Evolutionary conservation across 345 rosid species (phyloP), one percentile per base, ranked within the genome.

Genomic region (Eutrema heterophyllum): DNA sequence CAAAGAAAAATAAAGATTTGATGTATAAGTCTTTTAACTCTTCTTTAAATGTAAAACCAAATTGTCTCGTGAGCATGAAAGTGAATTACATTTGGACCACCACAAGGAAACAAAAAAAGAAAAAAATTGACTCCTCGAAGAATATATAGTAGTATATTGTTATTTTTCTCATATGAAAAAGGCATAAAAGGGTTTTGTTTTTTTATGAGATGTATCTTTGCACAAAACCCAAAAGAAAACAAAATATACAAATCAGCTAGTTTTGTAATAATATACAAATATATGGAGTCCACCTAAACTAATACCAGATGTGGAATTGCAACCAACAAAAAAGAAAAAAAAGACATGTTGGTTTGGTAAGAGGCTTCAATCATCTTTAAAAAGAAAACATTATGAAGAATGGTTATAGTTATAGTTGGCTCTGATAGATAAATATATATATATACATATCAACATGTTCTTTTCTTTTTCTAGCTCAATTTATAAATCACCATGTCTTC

Each of bases 311-410:
- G 39, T 40, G 54, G 43, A 68, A 41, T 16, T 43, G 33, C 62
- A 41, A 39, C 72, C 40, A 41, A 40, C 9, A 39, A 14, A 11
- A 2, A 38, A 69, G 24, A 21, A 24, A 0, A 7, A 57, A 64
- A 54, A 53, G 15, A 64, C 48, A 51, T 40, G 68, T 61, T 61
- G 43, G 61, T 51, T 61, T 61, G 61, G 61, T 50, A 29, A 40
- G 62, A 52, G 9, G 53, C 44, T 52, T 64, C 27, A 60, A 27
- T 71, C 64, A 43, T 33, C 56, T n/a, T 44, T 26, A n/a, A 18
- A 13, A 29, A 40, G 13, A 61, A 30, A 52, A 41, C 70, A 43
- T 61, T 29, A 40, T 39, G 62, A 62, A 52, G 26, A 62, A 40
- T 41, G n/a, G n/a, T n/a, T n/a, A 62, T 62, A 38, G 27, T 16